phyloP scores from a whole-genome alignment of 2,329 filamentous ascomycete genomes.

The Cordyceps militaris region DNA sequence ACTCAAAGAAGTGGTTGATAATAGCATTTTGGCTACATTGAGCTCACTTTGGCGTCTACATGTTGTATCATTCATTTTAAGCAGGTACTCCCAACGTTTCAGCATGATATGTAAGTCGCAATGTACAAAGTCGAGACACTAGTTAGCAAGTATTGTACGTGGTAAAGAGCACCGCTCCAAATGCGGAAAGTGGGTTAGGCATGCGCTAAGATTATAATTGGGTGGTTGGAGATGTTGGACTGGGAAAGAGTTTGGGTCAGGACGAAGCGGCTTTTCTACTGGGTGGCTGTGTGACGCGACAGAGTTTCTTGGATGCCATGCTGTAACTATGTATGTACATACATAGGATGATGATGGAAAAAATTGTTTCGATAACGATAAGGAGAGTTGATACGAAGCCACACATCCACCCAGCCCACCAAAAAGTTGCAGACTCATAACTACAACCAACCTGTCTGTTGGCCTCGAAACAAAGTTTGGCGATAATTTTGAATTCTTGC shows the following conservation, averaged over 20 bases:
- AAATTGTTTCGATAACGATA: constrained; percentile 11
- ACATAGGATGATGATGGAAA: background rate
- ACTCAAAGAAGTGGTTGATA: too few species aligned
- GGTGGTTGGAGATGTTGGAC: constrained; percentile 7
- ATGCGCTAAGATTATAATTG: background rate
- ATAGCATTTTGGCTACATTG: background rate
- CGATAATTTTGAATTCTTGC: constrained; percentile 18
- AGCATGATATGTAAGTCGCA: background rate
- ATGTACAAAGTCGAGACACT: background rate
- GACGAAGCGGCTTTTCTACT: background rate
- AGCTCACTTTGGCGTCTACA: background rate
- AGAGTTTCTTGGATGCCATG: background rate
- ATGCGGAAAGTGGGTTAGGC: constrained; percentile 9
- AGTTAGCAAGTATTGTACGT: background rate
- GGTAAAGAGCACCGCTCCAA: background rate
- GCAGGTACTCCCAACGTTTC: background rate
- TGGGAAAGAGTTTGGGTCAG: background rate
- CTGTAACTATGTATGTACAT: too few species aligned
- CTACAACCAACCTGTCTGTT: background rate
- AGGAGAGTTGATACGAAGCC: background rate
- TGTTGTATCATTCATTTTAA: background rate
- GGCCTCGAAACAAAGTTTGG: background rate
- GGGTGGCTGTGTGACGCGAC: background rate
- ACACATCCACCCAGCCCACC: constrained; percentile 11
- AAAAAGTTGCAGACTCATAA: constrained; percentile 2